phyloP scores from a whole-genome alignment of 73 alveolate species.

The Paramecium pentaurelia region DNA sequence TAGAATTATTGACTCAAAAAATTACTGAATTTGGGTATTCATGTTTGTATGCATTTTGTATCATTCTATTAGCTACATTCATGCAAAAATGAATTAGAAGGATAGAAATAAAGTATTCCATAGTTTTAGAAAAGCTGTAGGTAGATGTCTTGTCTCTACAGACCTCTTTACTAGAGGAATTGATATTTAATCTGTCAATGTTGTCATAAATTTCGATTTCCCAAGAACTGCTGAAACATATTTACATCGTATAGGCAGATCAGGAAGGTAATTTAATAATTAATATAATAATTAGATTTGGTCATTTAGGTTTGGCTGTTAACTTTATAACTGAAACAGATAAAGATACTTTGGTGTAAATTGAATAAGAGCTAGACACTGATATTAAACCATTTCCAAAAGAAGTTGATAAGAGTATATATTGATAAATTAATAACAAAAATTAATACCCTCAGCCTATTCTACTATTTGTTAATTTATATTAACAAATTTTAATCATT shows the following conservation, averaged over 20 bases:
- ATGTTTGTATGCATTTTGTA: slow-evolving; percentile 36
- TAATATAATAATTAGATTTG: slow-evolving; percentile 62
- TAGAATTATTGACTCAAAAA: slow-evolving; percentile 90
- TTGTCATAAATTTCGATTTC: slow-evolving; percentile 97
- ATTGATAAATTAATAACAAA: slow-evolving; percentile 57
- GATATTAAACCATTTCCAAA: slow-evolving; percentile 98
- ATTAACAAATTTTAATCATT: neutral
- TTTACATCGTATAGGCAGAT: slow-evolving; percentile 98
- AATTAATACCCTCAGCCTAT: neutral
- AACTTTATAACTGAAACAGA: slow-evolving; percentile 87
- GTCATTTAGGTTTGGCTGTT: slow-evolving; percentile 90
- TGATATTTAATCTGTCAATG: slow-evolving; percentile 96
- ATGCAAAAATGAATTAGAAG: slow-evolving; percentile 59
- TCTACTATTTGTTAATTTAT: neutral
- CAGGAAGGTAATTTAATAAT: slow-evolving; percentile 83
- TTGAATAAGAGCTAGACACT: slow-evolving; percentile 96
- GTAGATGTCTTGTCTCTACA: slow-evolving; percentile 77
- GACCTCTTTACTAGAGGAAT: slow-evolving; percentile 99
- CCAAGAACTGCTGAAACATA: slow-evolving; percentile 98
- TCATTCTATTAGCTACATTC: slow-evolving; percentile 38
- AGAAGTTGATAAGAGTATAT: slow-evolving; percentile 94
- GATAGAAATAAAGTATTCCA: slow-evolving; percentile 94
- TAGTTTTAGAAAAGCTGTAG: slow-evolving; percentile 89
- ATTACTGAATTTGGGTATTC: slow-evolving; percentile 86
- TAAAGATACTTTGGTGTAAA: slow-evolving; percentile 73